These are phyloP conservation scores for Calonectria fujianensis DNA, from an alignment of 2,329 filamentous ascomycete genomes.

Conservation along the genomic window DNA sequence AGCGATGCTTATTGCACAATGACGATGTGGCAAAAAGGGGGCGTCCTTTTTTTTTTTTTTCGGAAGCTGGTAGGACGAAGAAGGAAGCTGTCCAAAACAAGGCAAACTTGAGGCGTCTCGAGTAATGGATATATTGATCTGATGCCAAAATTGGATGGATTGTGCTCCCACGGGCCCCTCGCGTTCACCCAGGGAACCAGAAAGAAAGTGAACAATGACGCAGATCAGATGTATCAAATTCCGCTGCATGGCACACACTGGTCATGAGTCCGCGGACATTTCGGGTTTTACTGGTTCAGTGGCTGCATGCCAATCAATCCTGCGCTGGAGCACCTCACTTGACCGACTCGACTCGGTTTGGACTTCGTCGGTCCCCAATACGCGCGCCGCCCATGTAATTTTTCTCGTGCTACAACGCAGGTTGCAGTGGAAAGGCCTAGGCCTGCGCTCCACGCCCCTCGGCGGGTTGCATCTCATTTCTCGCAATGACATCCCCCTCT, in stretches of 20 bases:
- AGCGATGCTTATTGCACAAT: not conserved
- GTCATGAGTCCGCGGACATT: not conserved
- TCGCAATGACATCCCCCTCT: conserved; percentile 20
- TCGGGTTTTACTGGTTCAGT: not conserved
- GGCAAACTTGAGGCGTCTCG: conserved; percentile 18
- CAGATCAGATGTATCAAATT: conserved; percentile 32
- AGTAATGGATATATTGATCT: conserved; percentile 26
- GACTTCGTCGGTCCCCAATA: not conserved
- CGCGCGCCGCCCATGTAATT: conserved; percentile 4
- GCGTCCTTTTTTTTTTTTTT: not conserved
- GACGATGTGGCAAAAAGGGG: not conserved
- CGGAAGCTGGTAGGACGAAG: not conserved
- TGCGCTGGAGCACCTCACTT: conserved; percentile 7
- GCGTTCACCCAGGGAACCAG: not conserved
- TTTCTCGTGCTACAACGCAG: conserved; percentile 2
- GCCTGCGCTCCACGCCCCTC: conserved; percentile 11
- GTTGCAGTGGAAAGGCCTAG: not conserved
- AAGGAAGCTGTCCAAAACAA: not conserved
- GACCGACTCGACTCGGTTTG: conserved; percentile 3
- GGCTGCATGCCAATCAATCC: conserved; percentile 6
- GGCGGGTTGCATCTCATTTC: conserved; percentile 21
- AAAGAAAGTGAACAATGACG: not conserved
- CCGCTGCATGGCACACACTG: not conserved
- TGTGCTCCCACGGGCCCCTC: conserved; percentile 15
- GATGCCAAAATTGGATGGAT: conserved; percentile 22